Conservation (phyloP, 1,284 basidiomycete species). For the Irpex sp. region DNA sequence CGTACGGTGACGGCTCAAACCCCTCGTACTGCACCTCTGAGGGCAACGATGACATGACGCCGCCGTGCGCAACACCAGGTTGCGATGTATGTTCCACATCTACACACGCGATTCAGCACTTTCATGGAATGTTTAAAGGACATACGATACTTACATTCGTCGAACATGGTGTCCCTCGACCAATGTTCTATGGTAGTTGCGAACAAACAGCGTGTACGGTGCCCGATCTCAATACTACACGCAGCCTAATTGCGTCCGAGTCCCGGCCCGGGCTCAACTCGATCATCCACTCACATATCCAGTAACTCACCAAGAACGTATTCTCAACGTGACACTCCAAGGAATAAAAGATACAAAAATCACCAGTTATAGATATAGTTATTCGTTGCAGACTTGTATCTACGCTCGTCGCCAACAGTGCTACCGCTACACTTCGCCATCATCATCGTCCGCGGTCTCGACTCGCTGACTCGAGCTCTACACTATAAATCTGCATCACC, state of each 20-base stretch:
- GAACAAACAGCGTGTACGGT: neutral
- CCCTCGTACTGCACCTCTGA: slow-evolving; percentile 75
- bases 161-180: slow-evolving; percentile 57
- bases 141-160: slow-evolving; percentile 66
- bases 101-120: slow-evolving; percentile 27
- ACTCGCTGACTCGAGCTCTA: neutral
- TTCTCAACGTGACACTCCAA: too few species aligned
- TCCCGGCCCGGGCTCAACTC: neutral
- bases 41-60: slow-evolving; percentile 39
- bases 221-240: too few species aligned
- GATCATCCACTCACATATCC: too few species aligned
- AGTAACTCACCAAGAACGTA: too few species aligned
- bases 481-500: neutral
- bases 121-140: neutral
- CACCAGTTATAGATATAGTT: too few species aligned
- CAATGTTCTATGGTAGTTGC: neutral
- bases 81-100: slow-evolving; percentile 81
- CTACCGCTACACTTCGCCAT: neutral
- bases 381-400: neutral
- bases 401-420: neutral
- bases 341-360: too few species aligned
- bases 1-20: slow-evolving; percentile 72
- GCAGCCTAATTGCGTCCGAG: neutral
- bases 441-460: too few species aligned
- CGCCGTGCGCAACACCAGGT: slow-evolving; percentile 32